Percentiles rank a stretch among this genome's conserved stretches.
Conservation (phyloP, 139 green algal genomes). For the Haematococcus sp. region DNA sequence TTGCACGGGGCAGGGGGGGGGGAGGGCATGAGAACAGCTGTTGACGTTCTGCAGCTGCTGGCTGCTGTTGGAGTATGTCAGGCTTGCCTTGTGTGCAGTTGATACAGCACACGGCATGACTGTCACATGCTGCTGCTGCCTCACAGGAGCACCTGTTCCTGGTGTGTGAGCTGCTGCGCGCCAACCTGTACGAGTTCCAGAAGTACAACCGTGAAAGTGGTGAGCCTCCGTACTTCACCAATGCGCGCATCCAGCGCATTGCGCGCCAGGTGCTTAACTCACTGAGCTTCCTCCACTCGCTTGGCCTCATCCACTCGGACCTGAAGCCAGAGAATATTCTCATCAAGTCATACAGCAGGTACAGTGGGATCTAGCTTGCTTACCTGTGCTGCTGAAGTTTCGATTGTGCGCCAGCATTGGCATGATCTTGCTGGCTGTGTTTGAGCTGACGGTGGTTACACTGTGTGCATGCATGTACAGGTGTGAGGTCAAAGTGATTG, state of each 20-base stretch:
- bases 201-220: conserved; percentile 89
- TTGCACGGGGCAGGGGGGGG: background rate
- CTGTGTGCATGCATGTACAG: too few relatives aligned
- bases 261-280: conserved; percentile 73
- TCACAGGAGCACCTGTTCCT: conserved; percentile 95
- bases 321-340: conserved; percentile 99
- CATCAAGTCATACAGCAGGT: conserved; percentile 85
- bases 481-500: conserved; percentile 86
- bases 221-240: conserved; percentile 88
- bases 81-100: too few relatives aligned
- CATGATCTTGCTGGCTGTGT: too few relatives aligned
- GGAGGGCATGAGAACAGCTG: background rate
- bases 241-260: conserved; percentile 82
- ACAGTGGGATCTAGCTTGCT: background rate
- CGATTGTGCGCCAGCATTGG: background rate
- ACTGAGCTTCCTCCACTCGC: conserved; percentile 88
- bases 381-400: background rate
- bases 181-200: conserved; percentile 98
- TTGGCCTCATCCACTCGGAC: conserved; percentile 92
- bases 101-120: too few relatives aligned
- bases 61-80: too few relatives aligned
- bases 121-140: background rate
- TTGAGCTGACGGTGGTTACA: too few relatives aligned
- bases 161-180: conserved; percentile 92
- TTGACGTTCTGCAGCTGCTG: too few relatives aligned